Base-by-base conservation (phyloP, 2,329 filamentous ascomycete species). In the Ophiostoma australiae region DNA sequence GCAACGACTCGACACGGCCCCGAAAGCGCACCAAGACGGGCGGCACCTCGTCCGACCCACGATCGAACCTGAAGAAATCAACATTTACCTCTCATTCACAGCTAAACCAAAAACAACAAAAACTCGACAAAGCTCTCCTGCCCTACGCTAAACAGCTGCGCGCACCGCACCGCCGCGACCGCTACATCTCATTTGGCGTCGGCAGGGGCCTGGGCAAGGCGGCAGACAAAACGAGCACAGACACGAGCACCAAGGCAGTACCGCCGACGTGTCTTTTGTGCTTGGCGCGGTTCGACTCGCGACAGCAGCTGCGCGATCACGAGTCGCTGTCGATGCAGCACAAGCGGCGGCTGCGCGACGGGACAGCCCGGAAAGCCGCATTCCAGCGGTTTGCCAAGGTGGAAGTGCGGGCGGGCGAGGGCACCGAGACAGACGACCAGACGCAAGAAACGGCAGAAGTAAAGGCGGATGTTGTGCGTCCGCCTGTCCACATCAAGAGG, bases 181-280 rank as follows among this genome's bases (percentile, higher is more conserved):
- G 82, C 4, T 80, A 80, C 10, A 82, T 87, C 71, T 90, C 88
- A 0, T 91, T 76, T 87, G 86, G 20, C 86, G 90, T 75, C 79
- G 84, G 69, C 82, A 83, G 35, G 48, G 65, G 39, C 39, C 78
- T 68, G 63, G 73, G 55, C 37, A 67, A 69, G 44, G 52, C 68
- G 17, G 61, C 63, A n/a, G 44, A 69, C 37, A 67, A 41, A 48
- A 44, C 58, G 11, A 48, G 23, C 8, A 23, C 39, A 8, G 31
- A 52, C 7, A 27, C 55, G 27, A 41, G 37, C 5, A 27, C 70
- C 13, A n/a, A 70, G 5, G 27, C 69, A 1, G 31, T 67, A 8
- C 67, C 69, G 13, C 69, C 69, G 15, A 72, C 68, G 3, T 90
- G 88, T 76, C 84, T 89, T 69, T 80, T 89, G n/a, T 90, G 88